These are phyloP conservation scores for Suillus decipiens DNA, from an alignment of 768 basidiomycete genomes.

Conservation along the genomic window DNA sequence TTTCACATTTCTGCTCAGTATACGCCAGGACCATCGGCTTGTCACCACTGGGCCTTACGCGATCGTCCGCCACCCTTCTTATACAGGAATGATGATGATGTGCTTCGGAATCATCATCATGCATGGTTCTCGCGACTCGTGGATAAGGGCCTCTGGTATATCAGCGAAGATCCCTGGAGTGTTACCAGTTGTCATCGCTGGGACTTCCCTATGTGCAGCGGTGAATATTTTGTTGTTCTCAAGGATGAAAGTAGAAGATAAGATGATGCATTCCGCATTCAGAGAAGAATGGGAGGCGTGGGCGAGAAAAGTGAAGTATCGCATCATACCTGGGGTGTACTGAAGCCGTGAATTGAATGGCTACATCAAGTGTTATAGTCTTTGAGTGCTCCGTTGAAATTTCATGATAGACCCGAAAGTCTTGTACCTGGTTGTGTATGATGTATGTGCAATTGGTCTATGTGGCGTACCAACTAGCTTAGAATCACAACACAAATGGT, in stretches of 20 bases:
- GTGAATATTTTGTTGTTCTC: neutral
- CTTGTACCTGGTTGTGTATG: slow-evolving; percentile 24
- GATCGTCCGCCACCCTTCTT: slow-evolving; percentile 27
- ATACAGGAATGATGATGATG: slow-evolving; percentile 16
- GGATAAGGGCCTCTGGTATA: slow-evolving; percentile 18
- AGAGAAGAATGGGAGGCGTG: slow-evolving; percentile 36
- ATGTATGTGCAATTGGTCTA: neutral
- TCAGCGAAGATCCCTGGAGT: slow-evolving; percentile 7
- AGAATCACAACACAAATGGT: neutral
- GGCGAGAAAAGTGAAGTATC: slow-evolving; percentile 31
- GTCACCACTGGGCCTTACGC: slow-evolving; percentile 22
- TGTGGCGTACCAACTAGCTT: neutral
- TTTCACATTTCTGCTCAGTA: slow-evolving; percentile 22
- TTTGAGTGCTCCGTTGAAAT: neutral
- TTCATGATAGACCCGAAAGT: neutral
- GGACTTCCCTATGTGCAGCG: neutral
- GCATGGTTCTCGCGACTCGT: slow-evolving; percentile 12
- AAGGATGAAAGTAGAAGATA: slow-evolving; percentile 29
- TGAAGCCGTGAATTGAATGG: slow-evolving; percentile 13
- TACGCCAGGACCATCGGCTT: slow-evolving; percentile 20
- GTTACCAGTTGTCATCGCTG: neutral
- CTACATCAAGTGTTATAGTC: neutral
- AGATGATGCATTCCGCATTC: slow-evolving; percentile 30
- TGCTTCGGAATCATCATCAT: slow-evolving; percentile 10
- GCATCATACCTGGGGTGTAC: slow-evolving; percentile 35